A percentile compares a stretch with the other conserved stretches of the same genome.
phyloP scores from a whole-genome alignment of 2,329 filamentous ascomycete genomes.

The Ceratocystis ficicola region DNA sequence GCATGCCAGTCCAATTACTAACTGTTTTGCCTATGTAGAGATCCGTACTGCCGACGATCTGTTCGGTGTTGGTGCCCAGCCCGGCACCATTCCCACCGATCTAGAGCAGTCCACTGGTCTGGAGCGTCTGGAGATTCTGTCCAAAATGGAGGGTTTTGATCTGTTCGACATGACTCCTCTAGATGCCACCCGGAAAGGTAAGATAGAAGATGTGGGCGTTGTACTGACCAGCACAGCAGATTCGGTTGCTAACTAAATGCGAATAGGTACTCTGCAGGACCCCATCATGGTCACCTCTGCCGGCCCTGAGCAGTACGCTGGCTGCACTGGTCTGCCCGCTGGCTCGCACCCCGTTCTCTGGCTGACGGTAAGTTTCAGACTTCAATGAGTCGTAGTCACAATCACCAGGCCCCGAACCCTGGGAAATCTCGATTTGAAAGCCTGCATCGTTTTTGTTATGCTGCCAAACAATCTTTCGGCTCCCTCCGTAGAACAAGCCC shows the following conservation, averaged over 20 bases:
- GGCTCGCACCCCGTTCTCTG: conserved; percentile 87
- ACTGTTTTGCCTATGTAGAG: conserved; percentile 43
- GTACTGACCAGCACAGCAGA: background rate
- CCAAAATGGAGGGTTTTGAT: conserved; percentile 98
- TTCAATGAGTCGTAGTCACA: background rate
- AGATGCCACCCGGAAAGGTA: conserved; percentile 78
- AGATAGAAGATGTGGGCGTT: conserved; percentile 1
- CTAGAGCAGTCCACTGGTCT: conserved; percentile 93
- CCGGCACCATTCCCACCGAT: conserved; percentile 83
- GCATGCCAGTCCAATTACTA: background rate
- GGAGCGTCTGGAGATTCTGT: conserved; percentile 95
- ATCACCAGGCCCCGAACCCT: background rate
- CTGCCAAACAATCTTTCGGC: background rate
- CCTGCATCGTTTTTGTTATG: background rate
- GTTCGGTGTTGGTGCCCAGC: conserved; percentile 63
- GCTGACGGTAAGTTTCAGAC: conserved; percentile 58
- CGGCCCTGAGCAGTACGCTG: conserved; percentile 90
- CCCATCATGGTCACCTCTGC: conserved; percentile 84
- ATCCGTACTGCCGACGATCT: conserved; percentile 75
- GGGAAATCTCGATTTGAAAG: background rate
- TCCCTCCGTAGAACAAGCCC: background rate
- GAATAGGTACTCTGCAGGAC: conserved; percentile 68
- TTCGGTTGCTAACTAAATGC: conserved; percentile 6
- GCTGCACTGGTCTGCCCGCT: conserved; percentile 86
- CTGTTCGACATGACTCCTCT: conserved; percentile 97